phyloP scores from a whole-genome alignment of 164 flowering plant genomes.

The Malania oleifera region DNA sequence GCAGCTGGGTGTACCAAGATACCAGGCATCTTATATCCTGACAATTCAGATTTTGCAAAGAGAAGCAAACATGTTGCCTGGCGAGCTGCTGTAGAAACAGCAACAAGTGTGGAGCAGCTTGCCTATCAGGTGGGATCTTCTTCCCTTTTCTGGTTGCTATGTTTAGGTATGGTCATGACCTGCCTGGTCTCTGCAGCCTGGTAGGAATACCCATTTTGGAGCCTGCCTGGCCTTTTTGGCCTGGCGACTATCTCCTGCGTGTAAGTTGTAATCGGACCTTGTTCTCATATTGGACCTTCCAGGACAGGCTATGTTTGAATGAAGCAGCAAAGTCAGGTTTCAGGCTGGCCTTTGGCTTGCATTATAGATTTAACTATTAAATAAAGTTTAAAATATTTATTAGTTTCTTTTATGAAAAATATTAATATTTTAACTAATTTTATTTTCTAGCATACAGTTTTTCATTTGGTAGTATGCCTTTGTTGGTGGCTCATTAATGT shows the following conservation, averaged over 20 bases:
- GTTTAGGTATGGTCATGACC: not conserved
- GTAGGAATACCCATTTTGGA: not conserved
- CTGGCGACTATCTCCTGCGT: no score
- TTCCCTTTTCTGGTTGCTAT: not conserved
- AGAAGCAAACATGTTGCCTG: conserved; percentile 66
- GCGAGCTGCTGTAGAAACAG: conserved; percentile 81
- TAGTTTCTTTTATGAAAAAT: no score
- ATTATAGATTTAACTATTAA: no score
- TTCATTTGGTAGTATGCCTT: not conserved
- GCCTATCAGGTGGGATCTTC: conserved; percentile 60
- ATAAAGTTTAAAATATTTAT: no score
- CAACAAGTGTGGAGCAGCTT: conserved; percentile 61
- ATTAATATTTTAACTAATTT: no score
- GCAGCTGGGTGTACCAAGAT: conserved; percentile 84
- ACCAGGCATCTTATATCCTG: conserved; percentile 70
- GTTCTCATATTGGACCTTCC: not conserved
- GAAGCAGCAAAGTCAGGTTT: not conserved
- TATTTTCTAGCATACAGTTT: not conserved
- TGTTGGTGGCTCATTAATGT: not conserved
- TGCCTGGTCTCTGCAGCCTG: not conserved
- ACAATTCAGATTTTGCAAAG: conserved; percentile 65
- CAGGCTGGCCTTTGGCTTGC: not conserved
- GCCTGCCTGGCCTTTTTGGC: no score
- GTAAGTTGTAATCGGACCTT: no score
- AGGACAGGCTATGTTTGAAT: not conserved